Conservation (phyloP, 306 rosid species). For the Herpetospermum pedunculosum region DNA sequence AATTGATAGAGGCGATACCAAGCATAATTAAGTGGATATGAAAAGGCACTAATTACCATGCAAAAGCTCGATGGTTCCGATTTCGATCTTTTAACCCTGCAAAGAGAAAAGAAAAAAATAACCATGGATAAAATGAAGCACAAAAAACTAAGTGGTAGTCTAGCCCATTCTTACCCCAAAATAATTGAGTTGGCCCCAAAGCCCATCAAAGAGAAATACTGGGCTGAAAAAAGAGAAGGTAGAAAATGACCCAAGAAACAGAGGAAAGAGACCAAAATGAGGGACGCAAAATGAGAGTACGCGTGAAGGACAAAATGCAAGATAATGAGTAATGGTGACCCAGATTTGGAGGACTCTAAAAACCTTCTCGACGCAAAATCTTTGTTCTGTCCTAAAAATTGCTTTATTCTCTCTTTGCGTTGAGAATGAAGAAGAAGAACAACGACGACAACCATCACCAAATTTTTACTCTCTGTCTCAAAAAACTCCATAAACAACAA, state of each 20-base stretch:
- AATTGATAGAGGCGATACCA: too few relatives aligned
- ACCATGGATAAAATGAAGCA: too few relatives aligned
- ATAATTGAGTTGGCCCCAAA: neutral
- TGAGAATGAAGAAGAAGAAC: slow-evolving; percentile 1
- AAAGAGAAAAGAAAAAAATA: too few relatives aligned
- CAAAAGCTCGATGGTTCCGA: too few relatives aligned
- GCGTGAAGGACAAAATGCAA: neutral
- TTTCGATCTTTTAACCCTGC: too few relatives aligned
- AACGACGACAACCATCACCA: slow-evolving; percentile 10
- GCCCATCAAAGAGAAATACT: neutral
- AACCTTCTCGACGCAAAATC: too few relatives aligned
- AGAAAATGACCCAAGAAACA: neutral
- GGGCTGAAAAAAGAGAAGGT: neutral
- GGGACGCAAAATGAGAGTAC: neutral
- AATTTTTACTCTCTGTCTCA: slow-evolving; percentile 3
- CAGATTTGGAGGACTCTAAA: slow-evolving; percentile 46
- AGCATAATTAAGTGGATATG: too few relatives aligned
- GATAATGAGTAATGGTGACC: slow-evolving; percentile 33
- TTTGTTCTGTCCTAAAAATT: too few relatives aligned
- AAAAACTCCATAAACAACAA: slow-evolving; percentile 1
- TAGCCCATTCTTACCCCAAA: too few relatives aligned
- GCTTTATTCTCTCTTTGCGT: slow-evolving; percentile 32
- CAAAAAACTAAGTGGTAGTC: too few relatives aligned
- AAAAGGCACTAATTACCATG: too few relatives aligned
- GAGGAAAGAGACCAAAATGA: neutral